Percentiles rank a stretch among this genome's conserved stretches.
phyloP scores from a whole-genome alignment of 805 yeast species.

The Debaryomyces prosopidis region DNA sequence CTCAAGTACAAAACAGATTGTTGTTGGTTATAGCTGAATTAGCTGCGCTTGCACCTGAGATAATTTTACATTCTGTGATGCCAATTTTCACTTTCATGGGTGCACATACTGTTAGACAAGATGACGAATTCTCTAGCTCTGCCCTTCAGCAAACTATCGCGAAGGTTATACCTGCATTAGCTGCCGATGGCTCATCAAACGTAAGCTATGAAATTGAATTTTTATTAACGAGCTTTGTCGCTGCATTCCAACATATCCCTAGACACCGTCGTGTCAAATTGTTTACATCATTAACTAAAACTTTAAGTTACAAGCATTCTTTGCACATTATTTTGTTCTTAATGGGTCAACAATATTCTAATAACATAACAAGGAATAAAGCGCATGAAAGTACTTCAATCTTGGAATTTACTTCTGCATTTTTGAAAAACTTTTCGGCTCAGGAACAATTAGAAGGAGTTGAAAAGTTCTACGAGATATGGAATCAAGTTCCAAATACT shows the following conservation, averaged over 20 bases:
- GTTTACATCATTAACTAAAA: conserved; percentile 73
- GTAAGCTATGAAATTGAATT: conserved; percentile 72
- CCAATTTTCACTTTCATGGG: conserved; percentile 99
- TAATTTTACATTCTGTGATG: conserved; percentile 93
- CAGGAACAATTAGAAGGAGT: conserved; percentile 65
- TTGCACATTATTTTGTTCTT: conserved; percentile 74
- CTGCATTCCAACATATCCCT: conserved; percentile 94
- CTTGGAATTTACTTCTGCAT: conserved; percentile 70
- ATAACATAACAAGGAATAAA: conserved; percentile 50
- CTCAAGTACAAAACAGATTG: conserved; percentile 91
- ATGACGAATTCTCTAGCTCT: conserved; percentile 90
- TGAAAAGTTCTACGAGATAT: conserved; percentile 49
- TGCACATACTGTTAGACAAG: conserved; percentile 94
- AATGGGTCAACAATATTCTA: conserved; percentile 73
- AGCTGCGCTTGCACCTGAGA: conserved; percentile 87
- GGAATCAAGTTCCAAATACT: conserved; percentile 47
- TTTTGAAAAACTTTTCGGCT: conserved; percentile 67
- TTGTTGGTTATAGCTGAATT: conserved; percentile 82
- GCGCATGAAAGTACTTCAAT: conserved; percentile 65
- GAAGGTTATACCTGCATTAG: conserved; percentile 87
- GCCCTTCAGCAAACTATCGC: conserved; percentile 91
- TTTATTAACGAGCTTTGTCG: conserved; percentile 82
- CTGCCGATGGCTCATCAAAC: conserved; percentile 42
- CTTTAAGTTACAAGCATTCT: conserved; percentile 68
- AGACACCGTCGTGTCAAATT: conserved; percentile 90